Evolutionary conservation across 2,329 filamentous ascomycete genomes (phyloP).

Genomic region (Emmonsia crescens): DNA sequence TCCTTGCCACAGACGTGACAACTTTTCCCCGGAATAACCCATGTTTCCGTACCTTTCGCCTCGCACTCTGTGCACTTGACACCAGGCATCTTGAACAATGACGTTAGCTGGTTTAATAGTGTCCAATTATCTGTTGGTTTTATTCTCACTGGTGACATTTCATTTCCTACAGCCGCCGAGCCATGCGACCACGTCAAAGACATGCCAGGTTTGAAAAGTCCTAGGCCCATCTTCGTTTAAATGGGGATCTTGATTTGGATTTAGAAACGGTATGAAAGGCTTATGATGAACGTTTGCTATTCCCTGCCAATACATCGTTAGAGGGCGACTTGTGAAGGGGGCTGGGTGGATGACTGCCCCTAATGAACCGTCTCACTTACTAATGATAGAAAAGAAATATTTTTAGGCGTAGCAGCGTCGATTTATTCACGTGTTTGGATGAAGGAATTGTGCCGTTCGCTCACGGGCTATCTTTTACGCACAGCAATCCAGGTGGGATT

Average conservation of each 20-base stretch:
- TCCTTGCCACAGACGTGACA: slow-evolving; percentile 31
- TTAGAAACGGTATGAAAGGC: neutral
- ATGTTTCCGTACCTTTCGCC: slow-evolving; percentile 27
- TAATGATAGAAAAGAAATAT: neutral
- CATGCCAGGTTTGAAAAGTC: neutral
- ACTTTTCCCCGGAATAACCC: slow-evolving; percentile 38
- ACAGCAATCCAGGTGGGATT: neutral
- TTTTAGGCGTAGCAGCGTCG: neutral
- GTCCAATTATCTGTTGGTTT: neutral
- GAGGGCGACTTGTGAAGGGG: neutral
- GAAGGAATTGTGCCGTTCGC: neutral
- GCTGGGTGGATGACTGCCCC: neutral
- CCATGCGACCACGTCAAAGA: neutral
- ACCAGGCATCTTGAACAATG: slow-evolving; percentile 32
- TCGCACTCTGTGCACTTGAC: slow-evolving; percentile 32
- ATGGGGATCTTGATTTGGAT: neutral
- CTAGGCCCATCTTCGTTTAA: neutral
- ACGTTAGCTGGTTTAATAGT: neutral
- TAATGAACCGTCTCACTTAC: neutral
- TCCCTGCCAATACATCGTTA: neutral
- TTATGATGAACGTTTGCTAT: neutral
- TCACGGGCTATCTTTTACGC: neutral
- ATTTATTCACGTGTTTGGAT: neutral
- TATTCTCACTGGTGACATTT: slow-evolving; percentile 13
- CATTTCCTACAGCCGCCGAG: neutral